Evolutionary conservation across 768 basidiomycete genomes (phyloP).

Genomic region (Grammothele lineata): DNA sequence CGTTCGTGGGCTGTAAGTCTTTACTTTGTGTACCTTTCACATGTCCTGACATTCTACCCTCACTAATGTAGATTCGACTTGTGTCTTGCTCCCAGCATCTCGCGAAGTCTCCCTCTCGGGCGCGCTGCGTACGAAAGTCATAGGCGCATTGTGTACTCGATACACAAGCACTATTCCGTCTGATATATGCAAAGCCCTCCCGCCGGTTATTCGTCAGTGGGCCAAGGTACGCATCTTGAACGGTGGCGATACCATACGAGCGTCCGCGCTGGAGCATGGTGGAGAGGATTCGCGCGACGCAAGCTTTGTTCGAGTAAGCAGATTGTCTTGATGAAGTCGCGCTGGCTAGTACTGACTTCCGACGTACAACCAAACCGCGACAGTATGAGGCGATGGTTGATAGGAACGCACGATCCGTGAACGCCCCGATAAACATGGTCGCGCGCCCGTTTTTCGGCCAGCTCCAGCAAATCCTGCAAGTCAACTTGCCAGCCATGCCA

Average conservation of each 20-base stretch:
- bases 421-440: neutral
- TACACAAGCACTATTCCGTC: neutral
- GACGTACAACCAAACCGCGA: too few species aligned
- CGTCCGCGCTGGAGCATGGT: constrained; percentile 11
- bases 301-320: constrained; percentile 30
- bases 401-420: constrained; percentile 14
- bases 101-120: neutral
- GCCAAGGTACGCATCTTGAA: constrained; percentile 21
- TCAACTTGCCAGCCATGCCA: constrained; percentile 6
- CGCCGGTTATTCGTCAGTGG: constrained; percentile 19
- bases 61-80: neutral
- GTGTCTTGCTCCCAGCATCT: neutral
- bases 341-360: neutral
- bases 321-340: neutral
- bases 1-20: constrained; percentile 3
- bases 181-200: neutral
- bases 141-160: neutral
- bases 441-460: constrained; percentile 29
- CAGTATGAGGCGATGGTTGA: constrained; percentile 10
- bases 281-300: constrained; percentile 27
- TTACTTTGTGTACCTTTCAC: neutral
- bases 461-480: constrained; percentile 27
- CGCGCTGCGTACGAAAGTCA: neutral
- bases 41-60: neutral
- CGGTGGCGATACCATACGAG: constrained; percentile 29